Conservation (phyloP, 805 yeast species). For the Starmerella cellae region DNA sequence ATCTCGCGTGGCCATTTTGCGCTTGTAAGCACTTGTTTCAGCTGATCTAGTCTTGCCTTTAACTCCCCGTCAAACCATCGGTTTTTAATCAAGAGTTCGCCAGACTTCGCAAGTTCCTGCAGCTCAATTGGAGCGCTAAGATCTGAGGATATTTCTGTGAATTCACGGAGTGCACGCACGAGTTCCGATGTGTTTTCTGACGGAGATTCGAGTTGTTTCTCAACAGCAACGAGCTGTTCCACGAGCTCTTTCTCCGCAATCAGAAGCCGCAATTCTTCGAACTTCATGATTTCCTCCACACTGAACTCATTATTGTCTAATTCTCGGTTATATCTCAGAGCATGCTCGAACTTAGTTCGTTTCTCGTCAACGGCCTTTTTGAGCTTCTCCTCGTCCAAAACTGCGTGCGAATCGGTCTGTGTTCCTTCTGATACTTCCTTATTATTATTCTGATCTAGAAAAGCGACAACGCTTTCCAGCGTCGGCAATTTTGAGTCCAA, state of each 20-base stretch:
- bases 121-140: not conserved
- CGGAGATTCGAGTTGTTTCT: not conserved
- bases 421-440: not conserved
- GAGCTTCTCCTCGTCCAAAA: not conserved
- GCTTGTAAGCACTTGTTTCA: conserved; percentile 3
- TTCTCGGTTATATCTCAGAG: not conserved
- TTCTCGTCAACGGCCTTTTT: not conserved
- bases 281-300: not conserved
- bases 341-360: not conserved
- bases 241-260: not conserved
- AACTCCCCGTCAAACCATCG: conserved; percentile 11
- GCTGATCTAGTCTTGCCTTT: not conserved
- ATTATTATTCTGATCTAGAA: conserved; percentile 4
- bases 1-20: conserved; percentile 16
- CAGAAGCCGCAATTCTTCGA: not conserved
- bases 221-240: not conserved
- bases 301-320: not conserved
- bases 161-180: not conserved
- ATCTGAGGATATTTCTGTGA: not conserved
- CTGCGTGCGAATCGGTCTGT: not conserved
- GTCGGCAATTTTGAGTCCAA: conserved; percentile 20
- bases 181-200: not conserved
- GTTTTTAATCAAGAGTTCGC: not conserved
- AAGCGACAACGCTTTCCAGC: conserved; percentile 14
- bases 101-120: not conserved